phyloP scores from a whole-genome alignment of 371 early-diverging fungal species.

The Aphelidium insulamus region DNA sequence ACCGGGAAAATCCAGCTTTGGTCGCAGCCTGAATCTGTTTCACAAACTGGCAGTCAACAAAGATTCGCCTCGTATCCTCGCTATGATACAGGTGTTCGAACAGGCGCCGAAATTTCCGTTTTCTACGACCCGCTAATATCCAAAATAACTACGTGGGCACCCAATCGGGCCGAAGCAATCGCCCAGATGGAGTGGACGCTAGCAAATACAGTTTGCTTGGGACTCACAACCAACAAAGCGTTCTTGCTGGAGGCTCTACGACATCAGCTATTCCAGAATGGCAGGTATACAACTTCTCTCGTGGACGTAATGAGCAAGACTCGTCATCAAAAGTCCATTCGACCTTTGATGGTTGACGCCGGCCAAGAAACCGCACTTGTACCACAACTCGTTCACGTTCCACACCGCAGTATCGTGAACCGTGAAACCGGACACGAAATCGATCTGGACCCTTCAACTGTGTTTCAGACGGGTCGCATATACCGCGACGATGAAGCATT shows the following conservation, averaged over 20 bases:
- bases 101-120: conserved; percentile 6
- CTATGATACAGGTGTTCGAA: conserved; percentile 5
- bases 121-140: conserved; percentile 18
- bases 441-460: too few species aligned
- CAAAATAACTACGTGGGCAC: conserved; percentile 9
- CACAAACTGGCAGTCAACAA: too few species aligned
- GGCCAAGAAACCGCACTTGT: too few species aligned
- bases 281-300: conserved; percentile 33
- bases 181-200: neutral
- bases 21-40: conserved; percentile 8
- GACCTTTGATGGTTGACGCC: too few species aligned
- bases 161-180: conserved; percentile 2
- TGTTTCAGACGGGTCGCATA: too few species aligned
- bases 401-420: too few species aligned
- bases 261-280: conserved; percentile 26
- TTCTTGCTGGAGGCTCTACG: conserved; percentile 29
- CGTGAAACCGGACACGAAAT: too few species aligned
- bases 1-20: conserved; percentile 13
- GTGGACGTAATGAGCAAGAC: too few species aligned
- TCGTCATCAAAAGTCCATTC: too few species aligned
- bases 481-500: too few species aligned
- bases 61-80: too few species aligned
- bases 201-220: conserved; percentile 22
- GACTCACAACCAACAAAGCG: conserved; percentile 37
- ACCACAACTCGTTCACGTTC: too few species aligned